Conservation (phyloP, 2,329 filamentous ascomycete genomes). For the Calonectria crousiana region DNA sequence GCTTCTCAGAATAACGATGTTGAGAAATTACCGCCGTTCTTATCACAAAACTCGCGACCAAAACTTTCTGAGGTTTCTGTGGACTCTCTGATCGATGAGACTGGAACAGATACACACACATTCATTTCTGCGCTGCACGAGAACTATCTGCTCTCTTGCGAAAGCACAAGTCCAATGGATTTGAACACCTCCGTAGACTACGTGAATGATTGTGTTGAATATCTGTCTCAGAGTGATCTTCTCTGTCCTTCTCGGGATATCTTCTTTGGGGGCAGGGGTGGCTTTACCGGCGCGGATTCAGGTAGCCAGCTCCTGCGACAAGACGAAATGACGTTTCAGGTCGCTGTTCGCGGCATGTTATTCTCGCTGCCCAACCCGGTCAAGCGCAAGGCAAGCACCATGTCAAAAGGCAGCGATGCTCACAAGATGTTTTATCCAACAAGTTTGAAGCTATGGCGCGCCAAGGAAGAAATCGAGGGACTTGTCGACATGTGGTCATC, state of each 20-base stretch:
- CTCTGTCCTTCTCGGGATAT: conserved; percentile 79
- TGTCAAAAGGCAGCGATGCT: conserved; percentile 67
- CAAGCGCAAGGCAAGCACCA: conserved; percentile 69
- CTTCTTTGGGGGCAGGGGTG: conserved; percentile 73
- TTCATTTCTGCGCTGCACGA: conserved; percentile 93
- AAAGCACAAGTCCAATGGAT: conserved; percentile 63
- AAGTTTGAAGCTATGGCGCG: conserved; percentile 85
- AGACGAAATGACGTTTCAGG: conserved; percentile 94
- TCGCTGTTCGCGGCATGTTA: conserved; percentile 86
- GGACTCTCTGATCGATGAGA: conserved; percentile 89
- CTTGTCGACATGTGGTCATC: conserved; percentile 78
- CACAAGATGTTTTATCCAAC: conserved; percentile 95
- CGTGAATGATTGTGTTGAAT: conserved; percentile 86
- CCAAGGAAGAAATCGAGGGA: conserved; percentile 84
- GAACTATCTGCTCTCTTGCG: conserved; percentile 91
- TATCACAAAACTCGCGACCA: conserved; percentile 68
- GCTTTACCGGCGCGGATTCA: conserved; percentile 65
- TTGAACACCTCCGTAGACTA: conserved; percentile 77
- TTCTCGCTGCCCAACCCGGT: conserved; percentile 90
- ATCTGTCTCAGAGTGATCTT: conserved; percentile 88
- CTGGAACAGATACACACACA: conserved; percentile 90
- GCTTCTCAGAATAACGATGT: conserved; percentile 55
- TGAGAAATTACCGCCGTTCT: conserved; percentile 70
- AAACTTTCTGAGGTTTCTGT: conserved; percentile 75
- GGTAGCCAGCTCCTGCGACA: conserved; percentile 84